Percentiles rank a stretch among this genome's conserved stretches.
These are phyloP conservation scores for Glomus cerebriforme DNA, from an alignment of 192 early-diverging fungal species.

Conservation along the genomic window DNA sequence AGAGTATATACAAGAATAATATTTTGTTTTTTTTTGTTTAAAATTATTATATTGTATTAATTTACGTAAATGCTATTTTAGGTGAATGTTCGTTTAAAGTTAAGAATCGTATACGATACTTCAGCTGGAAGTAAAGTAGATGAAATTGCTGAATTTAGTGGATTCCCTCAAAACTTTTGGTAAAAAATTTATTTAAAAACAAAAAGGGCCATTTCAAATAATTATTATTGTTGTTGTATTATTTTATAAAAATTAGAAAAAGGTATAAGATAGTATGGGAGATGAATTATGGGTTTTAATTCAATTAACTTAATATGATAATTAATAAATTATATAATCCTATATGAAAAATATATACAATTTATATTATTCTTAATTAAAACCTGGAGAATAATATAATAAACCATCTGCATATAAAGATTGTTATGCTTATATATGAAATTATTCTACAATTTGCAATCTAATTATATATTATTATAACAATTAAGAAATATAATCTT, in stretches of 20 bases:
- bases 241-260: not conserved
- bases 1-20: constrained; percentile 40
- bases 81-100: constrained; percentile 58
- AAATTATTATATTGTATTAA: not conserved
- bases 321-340: not conserved
- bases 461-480: not conserved
- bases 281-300: not conserved
- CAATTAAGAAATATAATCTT: not conserved
- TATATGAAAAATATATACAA: too few relatives aligned
- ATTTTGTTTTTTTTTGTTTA: not conserved
- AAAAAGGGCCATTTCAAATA: not conserved
- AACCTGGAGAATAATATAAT: too few relatives aligned
- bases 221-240: not conserved
- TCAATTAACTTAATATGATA: not conserved
- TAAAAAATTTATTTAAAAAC: constrained; percentile 13
- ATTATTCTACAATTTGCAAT: not conserved
- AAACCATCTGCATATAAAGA: not conserved
- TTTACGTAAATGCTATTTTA: constrained; percentile 26
- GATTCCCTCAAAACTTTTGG: constrained; percentile 59
- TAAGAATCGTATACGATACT: constrained; percentile 57
- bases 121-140: constrained; percentile 48
- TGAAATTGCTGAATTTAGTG: constrained; percentile 59
- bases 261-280: not conserved
- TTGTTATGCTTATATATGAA: not conserved
- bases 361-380: too few relatives aligned